phyloP scores from a whole-genome alignment of 129 eudicot species.

The Logfia minima region DNA sequence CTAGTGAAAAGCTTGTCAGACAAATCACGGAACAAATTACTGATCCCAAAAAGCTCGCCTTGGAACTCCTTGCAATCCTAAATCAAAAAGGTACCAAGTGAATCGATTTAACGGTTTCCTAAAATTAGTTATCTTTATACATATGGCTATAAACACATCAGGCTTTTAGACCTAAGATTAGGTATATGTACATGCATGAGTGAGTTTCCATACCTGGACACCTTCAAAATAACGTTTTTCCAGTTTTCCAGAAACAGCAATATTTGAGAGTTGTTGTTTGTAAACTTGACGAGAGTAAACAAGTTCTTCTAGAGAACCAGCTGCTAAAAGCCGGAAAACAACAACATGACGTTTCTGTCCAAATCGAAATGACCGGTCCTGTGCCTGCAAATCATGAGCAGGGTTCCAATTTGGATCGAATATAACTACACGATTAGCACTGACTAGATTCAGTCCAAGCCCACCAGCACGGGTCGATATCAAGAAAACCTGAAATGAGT shows the following conservation, averaged over 20 bases:
- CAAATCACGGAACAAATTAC: conserved; percentile 88
- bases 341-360: conserved; percentile 93
- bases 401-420: conserved; percentile 99
- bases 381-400: conserved; percentile 94
- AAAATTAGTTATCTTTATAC: neutral
- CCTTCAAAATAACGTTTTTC: conserved; percentile 96
- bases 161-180: neutral
- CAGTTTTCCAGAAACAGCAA: conserved; percentile 91
- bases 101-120: neutral
- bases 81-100: conserved; percentile 13
- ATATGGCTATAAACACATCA: too few relatives aligned
- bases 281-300: conserved; percentile 84
- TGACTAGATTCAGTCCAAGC: conserved; percentile 87
- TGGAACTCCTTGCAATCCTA: conserved; percentile 88
- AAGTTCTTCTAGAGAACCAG: conserved; percentile 97
- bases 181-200: neutral
- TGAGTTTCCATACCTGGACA: conserved; percentile 61
- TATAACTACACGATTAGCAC: conserved; percentile 94
- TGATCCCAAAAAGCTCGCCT: conserved; percentile 94
- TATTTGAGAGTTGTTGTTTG: conserved; percentile 86
- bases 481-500: conserved; percentile 67
- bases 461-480: conserved; percentile 98
- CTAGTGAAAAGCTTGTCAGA: conserved; percentile 92
- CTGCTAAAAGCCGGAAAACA: conserved; percentile 90
- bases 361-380: conserved; percentile 88